phyloP scores from a whole-genome alignment of 352 stramenopile genomes.

The Discostella stelligera region DNA sequence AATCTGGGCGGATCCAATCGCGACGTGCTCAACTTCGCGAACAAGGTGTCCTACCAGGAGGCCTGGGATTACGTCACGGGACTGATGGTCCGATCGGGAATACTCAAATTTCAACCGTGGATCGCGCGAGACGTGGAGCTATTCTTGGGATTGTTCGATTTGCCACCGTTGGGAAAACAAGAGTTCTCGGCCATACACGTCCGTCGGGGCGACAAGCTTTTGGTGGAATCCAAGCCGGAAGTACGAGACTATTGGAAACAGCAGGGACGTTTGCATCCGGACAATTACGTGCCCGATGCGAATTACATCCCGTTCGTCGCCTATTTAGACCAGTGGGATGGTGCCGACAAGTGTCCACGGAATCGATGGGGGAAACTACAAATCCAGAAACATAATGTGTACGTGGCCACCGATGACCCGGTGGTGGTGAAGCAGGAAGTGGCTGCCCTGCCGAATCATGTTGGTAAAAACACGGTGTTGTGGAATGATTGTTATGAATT shows the following conservation, averaged over 20 bases:
- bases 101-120: slow-evolving; percentile 39
- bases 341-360: slow-evolving; percentile 2
- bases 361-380: slow-evolving; percentile 6
- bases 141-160: slow-evolving; percentile 28
- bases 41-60: not conserved
- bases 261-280: slow-evolving; percentile 6
- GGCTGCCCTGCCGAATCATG: slow-evolving; percentile 15
- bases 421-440: slow-evolving; percentile 33
- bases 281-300: slow-evolving; percentile 15
- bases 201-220: slow-evolving; percentile 50
- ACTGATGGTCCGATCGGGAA: slow-evolving; percentile 36
- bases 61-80: slow-evolving; percentile 35
- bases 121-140: slow-evolving; percentile 41
- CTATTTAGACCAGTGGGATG: slow-evolving; percentile 31
- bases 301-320: slow-evolving; percentile 38
- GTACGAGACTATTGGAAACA: slow-evolving; percentile 46
- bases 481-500: slow-evolving; percentile 33
- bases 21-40: slow-evolving; percentile 29
- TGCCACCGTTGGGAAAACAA: not conserved
- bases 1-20: slow-evolving; percentile 25
- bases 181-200: slow-evolving; percentile 45
- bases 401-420: slow-evolving; percentile 46
- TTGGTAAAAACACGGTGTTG: slow-evolving; percentile 14
- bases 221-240: slow-evolving; percentile 14
- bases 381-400: slow-evolving; percentile 30